Percentiles rank a stretch among this genome's conserved stretches.
phyloP scores from a whole-genome alignment of 23 red algal genomes.

The Gracilaria caudata region DNA sequence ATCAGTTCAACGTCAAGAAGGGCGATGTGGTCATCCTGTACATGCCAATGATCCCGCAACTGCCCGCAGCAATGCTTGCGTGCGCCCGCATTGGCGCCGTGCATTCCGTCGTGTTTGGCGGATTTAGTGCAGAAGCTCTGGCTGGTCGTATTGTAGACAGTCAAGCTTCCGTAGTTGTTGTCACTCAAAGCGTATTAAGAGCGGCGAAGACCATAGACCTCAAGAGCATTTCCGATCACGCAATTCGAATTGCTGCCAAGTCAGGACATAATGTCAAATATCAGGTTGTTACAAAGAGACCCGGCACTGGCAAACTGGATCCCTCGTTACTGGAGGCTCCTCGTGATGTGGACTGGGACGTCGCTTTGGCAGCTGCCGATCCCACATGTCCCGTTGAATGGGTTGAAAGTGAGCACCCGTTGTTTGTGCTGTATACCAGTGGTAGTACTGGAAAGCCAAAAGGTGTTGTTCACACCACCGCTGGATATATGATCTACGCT shows the following conservation, averaged over 20 bases:
- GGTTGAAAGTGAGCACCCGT: conserved; percentile 93
- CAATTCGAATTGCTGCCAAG: conserved; percentile 59
- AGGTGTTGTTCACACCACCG: conserved; percentile 90
- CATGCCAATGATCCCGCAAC: conserved; percentile 97
- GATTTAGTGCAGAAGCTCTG: conserved; percentile 89
- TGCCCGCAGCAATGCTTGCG: conserved; percentile 93
- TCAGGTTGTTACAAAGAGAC: conserved; percentile 63
- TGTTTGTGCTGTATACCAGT: conserved; percentile 96
- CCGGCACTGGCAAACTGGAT: background rate
- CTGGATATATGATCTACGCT: conserved; percentile 93
- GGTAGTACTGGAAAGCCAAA: conserved; percentile 94
- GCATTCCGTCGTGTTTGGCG: conserved; percentile 97
- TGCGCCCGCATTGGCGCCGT: conserved; percentile 98
- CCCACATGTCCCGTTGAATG: conserved; percentile 79
- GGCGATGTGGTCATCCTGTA: conserved; percentile 93
- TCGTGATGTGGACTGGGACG: conserved; percentile 74
- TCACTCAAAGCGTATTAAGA: conserved; percentile 80
- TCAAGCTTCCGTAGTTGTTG: conserved; percentile 64
- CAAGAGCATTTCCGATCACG: conserved; percentile 86
- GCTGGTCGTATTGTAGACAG: conserved; percentile 86
- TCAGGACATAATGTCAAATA: conserved; percentile 46
- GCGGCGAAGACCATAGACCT: conserved; percentile 80
- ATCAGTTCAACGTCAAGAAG: conserved; percentile 65
- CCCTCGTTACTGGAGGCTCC: conserved; percentile 27
- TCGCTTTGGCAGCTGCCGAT: conserved; percentile 21